Evolutionary conservation across 371 early-diverging fungal species (phyloP), one percentile per base, ranked within the genome.

Genomic region (Chytridium lagenaria): DNA sequence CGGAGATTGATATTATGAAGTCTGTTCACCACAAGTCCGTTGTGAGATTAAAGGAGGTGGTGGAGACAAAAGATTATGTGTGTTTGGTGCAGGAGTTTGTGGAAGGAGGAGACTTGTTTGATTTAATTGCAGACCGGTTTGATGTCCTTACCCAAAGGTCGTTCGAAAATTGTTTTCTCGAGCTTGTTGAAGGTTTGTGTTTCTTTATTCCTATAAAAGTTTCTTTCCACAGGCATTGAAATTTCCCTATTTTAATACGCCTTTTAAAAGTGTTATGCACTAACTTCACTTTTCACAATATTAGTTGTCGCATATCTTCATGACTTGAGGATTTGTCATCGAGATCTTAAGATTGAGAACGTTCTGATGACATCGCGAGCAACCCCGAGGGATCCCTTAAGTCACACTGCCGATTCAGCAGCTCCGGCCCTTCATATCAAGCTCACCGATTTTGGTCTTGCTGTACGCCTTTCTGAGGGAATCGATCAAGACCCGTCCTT

Each of bases 361-460:
- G 70, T 75, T 38, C 72, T 79, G 57, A 52, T 76, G 31, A 61
- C 73, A 1, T 40, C 69, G 1, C 7, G 5, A 7, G 5, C 55
- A 52, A 26, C 5, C 55, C 7, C 63, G 59, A 3, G 16, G 28
- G 3, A 15, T 30, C 34, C 69, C 34, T 26, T 34, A 7, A n/a
- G n/a, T n/a, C n/a, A n/a, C n/a, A n/a, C n/a, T n/a, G 12, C 69
- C 7, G 34, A 7, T 34, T 28, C 3, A 3, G 15, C 61, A 5
- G 34, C 37, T 50, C 55, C 55, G 7, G 19, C 22, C 51, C 69
- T 34, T 34, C 69, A 51, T 10, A 71, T 88, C 69, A 92, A 92
- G 67, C 78, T 92, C 67, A 89, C 89, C 12, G 92, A 92, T 76
- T 92, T 92, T 78, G 91, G 91, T 52, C 78, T 90, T 10, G 89